Conservation (phyloP, 164 flowering plant genomes). For the Macadamia integrifolia region DNA sequence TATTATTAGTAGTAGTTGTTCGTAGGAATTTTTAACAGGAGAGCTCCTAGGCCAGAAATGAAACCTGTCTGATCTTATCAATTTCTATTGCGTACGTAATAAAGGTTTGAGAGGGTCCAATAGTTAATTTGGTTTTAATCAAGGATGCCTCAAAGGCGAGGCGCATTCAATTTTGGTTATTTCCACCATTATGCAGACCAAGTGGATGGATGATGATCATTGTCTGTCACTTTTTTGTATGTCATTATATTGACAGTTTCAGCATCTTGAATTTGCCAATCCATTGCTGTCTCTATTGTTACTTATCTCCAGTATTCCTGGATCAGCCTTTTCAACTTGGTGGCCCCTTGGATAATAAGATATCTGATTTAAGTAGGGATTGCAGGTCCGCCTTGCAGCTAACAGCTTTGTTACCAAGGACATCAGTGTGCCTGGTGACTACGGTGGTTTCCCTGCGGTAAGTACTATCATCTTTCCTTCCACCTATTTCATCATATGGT, state of each 20-base stretch:
- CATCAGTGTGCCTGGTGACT: constrained; percentile 77
- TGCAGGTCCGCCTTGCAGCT: constrained; percentile 89
- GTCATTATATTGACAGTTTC: neutral
- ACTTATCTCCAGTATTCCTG: neutral
- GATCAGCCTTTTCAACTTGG: neutral
- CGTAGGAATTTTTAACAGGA: too few species aligned
- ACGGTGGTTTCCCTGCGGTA: constrained; percentile 97
- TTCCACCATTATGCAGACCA: neutral
- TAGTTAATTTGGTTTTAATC: too few species aligned
- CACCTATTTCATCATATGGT: neutral
- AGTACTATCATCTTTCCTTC: constrained; percentile 11
- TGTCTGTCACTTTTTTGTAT: neutral
- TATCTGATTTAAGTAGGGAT: neutral
- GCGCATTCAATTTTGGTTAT: neutral
- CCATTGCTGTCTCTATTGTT: too few species aligned
- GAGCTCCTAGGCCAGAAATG: too few species aligned
- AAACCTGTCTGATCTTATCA: too few species aligned
- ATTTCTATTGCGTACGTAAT: too few species aligned
- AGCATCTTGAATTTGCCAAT: neutral
- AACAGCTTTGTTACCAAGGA: constrained; percentile 77
- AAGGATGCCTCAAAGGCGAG: neutral
- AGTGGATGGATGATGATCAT: neutral
- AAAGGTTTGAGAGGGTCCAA: too few species aligned
- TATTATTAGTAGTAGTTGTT: too few species aligned
- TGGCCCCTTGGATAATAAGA: neutral